Percentiles rank a stretch among this genome's conserved stretches.
Evolutionary conservation across 2,329 filamentous ascomycete genomes (phyloP).

Genomic region (Penicillium concentricum): DNA sequence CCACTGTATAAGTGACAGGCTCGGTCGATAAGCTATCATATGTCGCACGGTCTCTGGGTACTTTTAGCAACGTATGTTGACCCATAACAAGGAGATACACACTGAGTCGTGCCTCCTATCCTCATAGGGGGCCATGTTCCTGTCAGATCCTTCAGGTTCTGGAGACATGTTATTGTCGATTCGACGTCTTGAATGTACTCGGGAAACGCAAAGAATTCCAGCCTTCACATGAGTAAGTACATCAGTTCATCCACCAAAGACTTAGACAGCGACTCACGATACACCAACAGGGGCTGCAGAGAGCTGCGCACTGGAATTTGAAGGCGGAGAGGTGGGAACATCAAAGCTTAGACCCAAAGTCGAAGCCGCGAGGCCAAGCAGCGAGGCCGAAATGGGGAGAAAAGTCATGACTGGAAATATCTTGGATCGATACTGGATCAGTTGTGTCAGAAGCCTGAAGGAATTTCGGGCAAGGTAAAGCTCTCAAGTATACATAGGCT

Average conservation of each 20-base stretch:
- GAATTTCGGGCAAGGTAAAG: background rate
- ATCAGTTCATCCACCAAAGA: too few species aligned
- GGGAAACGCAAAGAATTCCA: slow-evolving; percentile 59
- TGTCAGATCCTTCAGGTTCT: slow-evolving; percentile 52
- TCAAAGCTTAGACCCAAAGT: slow-evolving; percentile 33
- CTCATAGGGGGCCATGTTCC: slow-evolving; percentile 55
- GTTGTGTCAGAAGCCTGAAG: background rate
- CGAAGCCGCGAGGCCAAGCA: background rate
- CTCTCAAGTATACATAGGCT: background rate
- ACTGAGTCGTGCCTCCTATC: slow-evolving; percentile 60
- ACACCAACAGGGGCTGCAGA: slow-evolving; percentile 47
- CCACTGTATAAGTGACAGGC: too few species aligned
- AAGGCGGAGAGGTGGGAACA: slow-evolving; percentile 36
- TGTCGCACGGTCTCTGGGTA: slow-evolving; percentile 49
- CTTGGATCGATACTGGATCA: background rate
- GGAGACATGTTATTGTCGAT: slow-evolving; percentile 52
- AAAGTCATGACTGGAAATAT: background rate
- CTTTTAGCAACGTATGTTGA: background rate
- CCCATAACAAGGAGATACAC: slow-evolving; percentile 2
- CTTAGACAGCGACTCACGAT: slow-evolving; percentile 37
- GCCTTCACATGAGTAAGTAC: slow-evolving; percentile 30
- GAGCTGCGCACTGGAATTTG: slow-evolving; percentile 32
- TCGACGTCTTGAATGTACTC: slow-evolving; percentile 55
- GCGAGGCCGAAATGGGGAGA: background rate
- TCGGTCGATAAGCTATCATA: slow-evolving; percentile 49